Base-by-base conservation (phyloP, 106 monocot species). In the Platanthera guangdongensis region DNA sequence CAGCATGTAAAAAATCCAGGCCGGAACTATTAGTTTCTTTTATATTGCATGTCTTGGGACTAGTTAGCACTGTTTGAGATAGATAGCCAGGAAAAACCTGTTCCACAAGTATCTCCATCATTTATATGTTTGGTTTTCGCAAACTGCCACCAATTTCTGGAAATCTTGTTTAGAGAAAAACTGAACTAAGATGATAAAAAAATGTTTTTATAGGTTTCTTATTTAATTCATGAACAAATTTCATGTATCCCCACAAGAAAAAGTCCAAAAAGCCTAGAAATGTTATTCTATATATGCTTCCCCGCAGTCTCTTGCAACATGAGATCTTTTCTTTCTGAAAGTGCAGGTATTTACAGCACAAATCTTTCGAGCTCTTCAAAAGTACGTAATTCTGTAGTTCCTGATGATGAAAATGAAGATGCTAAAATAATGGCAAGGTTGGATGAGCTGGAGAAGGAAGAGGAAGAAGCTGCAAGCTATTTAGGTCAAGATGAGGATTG, bases 401-500 rank as follows among this genome's bases (percentile, higher is more conserved):
- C 55, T 49, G 70, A 84, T 25, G 49, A 84, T 75, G 93, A 96
- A 71, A 86, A 77, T 8, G 91, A 87, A 73, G 77, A 87, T 87
- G 78, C 83, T 74, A 81, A 80, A 77, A 80, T 97, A 18, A 82
- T 89, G 86, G 87, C 89, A 70, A 78, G 79, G 79, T 50, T 97
- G 51, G 88, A 94, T 82, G 88, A 92, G 82, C 91, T 91, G 74
- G 97, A 94, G 73, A 89, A 85, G 74, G 86, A 87, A 82, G 97
- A 94, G 81, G 74, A 78, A 74, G 91, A 86, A 70, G 85, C 83
- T 68, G 86, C 69, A 51, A 80, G 76, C 79, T 77, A 67, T 74
- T 77, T 67, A 2, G 79, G 49, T 57, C 68, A 81, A 68, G 83
- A 84, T n/a, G 75, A 83, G 50, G 82, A 87, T 68, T 78, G 71